A percentile compares a stretch with the other conserved stretches of the same genome.
These are phyloP conservation scores for Leptographium flavum DNA, from an alignment of 2,329 filamentous ascomycete genomes.

Conservation along the genomic window DNA sequence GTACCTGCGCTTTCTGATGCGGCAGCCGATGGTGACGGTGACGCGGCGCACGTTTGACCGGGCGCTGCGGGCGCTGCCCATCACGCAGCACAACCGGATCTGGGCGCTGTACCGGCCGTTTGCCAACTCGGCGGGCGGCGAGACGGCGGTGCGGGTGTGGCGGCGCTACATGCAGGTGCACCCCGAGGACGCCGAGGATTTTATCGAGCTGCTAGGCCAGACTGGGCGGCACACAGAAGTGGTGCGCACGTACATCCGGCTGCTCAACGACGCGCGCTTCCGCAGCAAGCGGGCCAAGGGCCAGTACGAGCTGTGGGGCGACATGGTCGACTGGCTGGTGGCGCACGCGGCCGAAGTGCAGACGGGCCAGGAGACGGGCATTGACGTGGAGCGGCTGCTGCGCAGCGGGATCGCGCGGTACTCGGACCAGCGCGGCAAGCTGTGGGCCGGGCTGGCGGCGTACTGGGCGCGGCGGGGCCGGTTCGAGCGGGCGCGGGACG, in stretches of 20 bases:
- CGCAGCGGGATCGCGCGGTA: constrained; percentile 84
- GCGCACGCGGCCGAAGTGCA: constrained; percentile 79
- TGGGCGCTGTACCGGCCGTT: constrained; percentile 89
- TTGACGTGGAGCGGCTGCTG: constrained; percentile 85
- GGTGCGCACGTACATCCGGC: constrained; percentile 77
- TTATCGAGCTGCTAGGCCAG: constrained; percentile 75
- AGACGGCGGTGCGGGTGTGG: constrained; percentile 89
- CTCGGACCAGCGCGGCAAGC: constrained; percentile 81
- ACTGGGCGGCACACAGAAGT: constrained; percentile 81
- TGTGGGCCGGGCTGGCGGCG: constrained; percentile 88
- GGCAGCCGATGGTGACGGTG: constrained; percentile 80
- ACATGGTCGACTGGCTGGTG: constrained; percentile 91
- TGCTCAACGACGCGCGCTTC: constrained; percentile 83
- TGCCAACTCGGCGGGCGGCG: constrained; percentile 76
- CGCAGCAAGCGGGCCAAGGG: constrained; percentile 88
- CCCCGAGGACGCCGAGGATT: constrained; percentile 89
- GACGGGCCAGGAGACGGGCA: constrained; percentile 64
- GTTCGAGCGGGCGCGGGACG: constrained; percentile 82
- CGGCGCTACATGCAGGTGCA: constrained; percentile 93
- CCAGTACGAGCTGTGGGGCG: constrained; percentile 91
- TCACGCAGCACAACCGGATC: constrained; percentile 90
- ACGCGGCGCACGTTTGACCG: constrained; percentile 84
- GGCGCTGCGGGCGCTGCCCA: constrained; percentile 76
- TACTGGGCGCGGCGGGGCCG: constrained; percentile 92
- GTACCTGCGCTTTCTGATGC: constrained; percentile 80